Evolutionary conservation across 306 rosid species (phyloP).

Genomic region (Acacia confusa): DNA sequence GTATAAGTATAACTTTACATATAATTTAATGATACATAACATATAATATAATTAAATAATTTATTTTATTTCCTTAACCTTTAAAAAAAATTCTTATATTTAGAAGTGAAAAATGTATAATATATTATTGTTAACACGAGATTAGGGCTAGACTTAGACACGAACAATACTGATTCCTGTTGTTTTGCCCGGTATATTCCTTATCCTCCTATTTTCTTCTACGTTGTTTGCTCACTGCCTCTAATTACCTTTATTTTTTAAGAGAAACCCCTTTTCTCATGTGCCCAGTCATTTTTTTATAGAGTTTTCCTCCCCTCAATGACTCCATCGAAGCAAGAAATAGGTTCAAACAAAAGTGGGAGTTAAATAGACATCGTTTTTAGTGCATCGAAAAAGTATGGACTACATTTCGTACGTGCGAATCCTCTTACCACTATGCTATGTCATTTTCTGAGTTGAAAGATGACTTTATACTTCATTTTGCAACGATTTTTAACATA

Average conservation of each 20-base stretch:
- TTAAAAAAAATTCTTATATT: too few relatives aligned
- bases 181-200: constrained; percentile 30
- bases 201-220: constrained; percentile 22
- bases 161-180: constrained; percentile 11
- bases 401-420: too few relatives aligned
- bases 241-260: not conserved
- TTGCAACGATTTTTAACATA: too few relatives aligned
- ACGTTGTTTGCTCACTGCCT: not conserved
- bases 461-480: too few relatives aligned
- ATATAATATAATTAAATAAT: too few relatives aligned
- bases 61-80: too few relatives aligned
- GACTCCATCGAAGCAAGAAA: not conserved
- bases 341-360: not conserved
- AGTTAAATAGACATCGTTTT: too few relatives aligned
- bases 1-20: too few relatives aligned
- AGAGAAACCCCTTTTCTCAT: not conserved
- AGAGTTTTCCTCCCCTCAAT: not conserved
- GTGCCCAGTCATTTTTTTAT: not conserved
- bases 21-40: too few relatives aligned
- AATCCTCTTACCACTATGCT: not conserved
- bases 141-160: not conserved
- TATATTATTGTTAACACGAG: not conserved
- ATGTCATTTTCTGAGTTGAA: too few relatives aligned
- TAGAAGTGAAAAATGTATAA: not conserved
- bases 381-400: not conserved